Evolutionary conservation across 108 stramenopile genomes (phyloP).

Genomic region (Pseudonitzschia multistriata): DNA sequence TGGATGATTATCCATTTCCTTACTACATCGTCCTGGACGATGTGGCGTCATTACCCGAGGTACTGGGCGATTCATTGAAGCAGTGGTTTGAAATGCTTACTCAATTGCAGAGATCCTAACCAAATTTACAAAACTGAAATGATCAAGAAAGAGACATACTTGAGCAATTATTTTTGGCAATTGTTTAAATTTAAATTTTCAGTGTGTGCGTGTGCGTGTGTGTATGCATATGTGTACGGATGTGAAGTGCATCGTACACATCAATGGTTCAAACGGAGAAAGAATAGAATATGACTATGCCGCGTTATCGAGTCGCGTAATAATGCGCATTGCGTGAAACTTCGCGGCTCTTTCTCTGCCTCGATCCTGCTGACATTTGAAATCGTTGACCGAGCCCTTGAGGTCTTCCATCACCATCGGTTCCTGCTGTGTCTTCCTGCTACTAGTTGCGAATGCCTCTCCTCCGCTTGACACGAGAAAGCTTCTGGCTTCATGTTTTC

Average conservation of each 20-base stretch:
- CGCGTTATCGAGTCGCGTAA: constrained; percentile 6
- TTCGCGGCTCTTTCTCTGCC: constrained; percentile 30
- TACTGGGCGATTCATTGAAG: constrained; percentile 91
- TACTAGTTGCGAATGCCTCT: constrained; percentile 1
- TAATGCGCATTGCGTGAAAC: constrained; percentile 23
- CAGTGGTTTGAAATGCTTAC: constrained; percentile 98
- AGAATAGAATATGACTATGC: background rate
- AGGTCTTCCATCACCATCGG: constrained; percentile 25
- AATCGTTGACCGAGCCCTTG: constrained; percentile 26
- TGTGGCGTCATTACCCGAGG: constrained; percentile 88
- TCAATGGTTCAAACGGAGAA: too few relatives aligned
- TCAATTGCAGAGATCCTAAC: constrained; percentile 42
- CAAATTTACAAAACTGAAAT: background rate
- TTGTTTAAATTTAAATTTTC: too few relatives aligned
- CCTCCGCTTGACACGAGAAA: background rate
- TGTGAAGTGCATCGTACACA: too few relatives aligned
- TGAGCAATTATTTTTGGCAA: background rate
- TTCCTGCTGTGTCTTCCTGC: background rate
- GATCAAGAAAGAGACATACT: background rate
- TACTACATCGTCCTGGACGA: constrained; percentile 94
- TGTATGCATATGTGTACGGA: too few relatives aligned
- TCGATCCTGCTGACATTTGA: constrained; percentile 28
- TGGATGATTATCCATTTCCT: constrained; percentile 98
- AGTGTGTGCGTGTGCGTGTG: too few relatives aligned
- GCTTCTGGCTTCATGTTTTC: background rate